Base-by-base conservation (phyloP, 148 eudicot genomes). In the Arbutus unedo region DNA sequence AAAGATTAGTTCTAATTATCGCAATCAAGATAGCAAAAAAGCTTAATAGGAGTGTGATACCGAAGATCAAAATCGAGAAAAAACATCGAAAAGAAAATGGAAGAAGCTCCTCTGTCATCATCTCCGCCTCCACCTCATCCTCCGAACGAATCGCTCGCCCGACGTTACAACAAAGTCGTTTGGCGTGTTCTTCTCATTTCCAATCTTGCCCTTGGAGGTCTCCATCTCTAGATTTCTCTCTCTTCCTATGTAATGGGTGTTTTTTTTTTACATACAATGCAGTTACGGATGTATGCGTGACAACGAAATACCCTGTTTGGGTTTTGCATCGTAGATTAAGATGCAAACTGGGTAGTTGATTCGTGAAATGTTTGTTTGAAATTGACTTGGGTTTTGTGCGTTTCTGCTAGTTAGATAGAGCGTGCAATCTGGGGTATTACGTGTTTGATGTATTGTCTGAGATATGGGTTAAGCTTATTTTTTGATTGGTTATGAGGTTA, bases 171-270 rank as follows among this genome's bases (percentile, higher is more conserved):
- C 47, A 77, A 77, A 77, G 79, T 55, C 25, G 49, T 41, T 54
- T 77, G 64, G 79, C 79, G 79, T 16, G 9, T 55, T 77, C 79
- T 77, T 18, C 47, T 77, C 23, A 77, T 77, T 54, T 77, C 79
- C 23, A 77, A 77, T 77, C 66, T 77, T 25, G 66, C 48, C 49
- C 79, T 77, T 31, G 79, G 66, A 54, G 79, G 79, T 76, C 21
- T 51, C 43, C 23, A 8, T 75, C 79, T 76, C 57, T 76, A 9
- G 51, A 59, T 75, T 15, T 50, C n/a, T 75, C 57, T 49, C 38
- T 50, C 19, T n/a, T 3, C 48, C 18, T 48, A 0, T 75, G 25
- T 50, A 74, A 13, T 43, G 23, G 7, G 48, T 50, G 9, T 53
- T 2, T 4, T 50, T 16, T 75, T 21, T 13, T 18, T 48, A 9